These are phyloP conservation scores for Erodium trifolium DNA, from an alignment of 441 rosid species.

Conservation along the genomic window DNA sequence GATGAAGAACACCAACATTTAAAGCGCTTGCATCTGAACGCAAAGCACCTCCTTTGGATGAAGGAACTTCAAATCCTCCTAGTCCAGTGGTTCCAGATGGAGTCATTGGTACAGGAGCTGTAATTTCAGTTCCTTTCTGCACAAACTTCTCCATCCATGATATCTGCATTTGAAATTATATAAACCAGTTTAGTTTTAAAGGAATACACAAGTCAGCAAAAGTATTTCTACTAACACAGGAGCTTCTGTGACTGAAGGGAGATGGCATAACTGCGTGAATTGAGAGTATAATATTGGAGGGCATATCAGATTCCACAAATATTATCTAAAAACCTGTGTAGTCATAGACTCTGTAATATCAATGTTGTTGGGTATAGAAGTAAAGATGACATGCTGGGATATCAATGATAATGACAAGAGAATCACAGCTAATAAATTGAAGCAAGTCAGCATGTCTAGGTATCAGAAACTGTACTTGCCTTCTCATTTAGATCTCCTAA, in stretches of 20 bases:
- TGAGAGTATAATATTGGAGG: neutral
- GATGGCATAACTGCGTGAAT: conserved; percentile 6
- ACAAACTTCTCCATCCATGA: conserved; percentile 99
- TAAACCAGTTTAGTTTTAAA: neutral
- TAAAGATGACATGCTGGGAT: neutral
- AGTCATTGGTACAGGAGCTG: conserved; percentile 96
- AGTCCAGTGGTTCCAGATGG: conserved; percentile 94
- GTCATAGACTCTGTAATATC: neutral
- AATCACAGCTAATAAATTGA: conserved; percentile 9
- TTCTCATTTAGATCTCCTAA: conserved; percentile 90
- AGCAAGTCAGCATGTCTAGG: conserved; percentile 10
- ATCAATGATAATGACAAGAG: conserved; percentile 7
- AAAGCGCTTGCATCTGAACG: conserved; percentile 96
- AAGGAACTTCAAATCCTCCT: conserved; percentile 98
- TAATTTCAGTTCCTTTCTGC: conserved; percentile 85
- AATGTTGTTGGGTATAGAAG: conserved; percentile 3
- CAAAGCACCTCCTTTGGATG: conserved; percentile 77
- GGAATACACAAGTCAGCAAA: neutral
- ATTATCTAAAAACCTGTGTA: neutral
- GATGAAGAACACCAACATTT: conserved; percentile 93
- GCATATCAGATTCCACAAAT: neutral
- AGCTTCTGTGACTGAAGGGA: neutral
- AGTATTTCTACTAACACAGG: conserved; percentile 8
- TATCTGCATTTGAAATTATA: conserved; percentile 46
- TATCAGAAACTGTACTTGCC: conserved; percentile 42